These are phyloP conservation scores for Linnemannia hyalina DNA, from an alignment of 192 early-diverging fungal genomes.

Conservation along the genomic window DNA sequence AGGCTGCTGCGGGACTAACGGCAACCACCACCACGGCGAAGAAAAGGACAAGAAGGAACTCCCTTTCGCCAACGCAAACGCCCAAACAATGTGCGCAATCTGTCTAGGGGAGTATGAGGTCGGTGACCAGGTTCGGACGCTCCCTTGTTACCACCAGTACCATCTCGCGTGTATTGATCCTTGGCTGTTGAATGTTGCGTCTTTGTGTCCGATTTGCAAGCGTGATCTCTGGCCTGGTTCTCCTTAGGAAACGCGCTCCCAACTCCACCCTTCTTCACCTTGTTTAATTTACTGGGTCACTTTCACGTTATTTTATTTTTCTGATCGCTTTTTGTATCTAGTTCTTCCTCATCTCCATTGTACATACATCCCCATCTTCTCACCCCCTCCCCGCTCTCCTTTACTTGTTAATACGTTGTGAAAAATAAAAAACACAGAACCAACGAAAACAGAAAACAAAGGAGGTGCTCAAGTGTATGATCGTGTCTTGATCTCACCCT, in stretches of 20 bases:
- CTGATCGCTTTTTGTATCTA: no score
- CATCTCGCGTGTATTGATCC: constrained; percentile 67
- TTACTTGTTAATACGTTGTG: no score
- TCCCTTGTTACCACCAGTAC: constrained; percentile 69
- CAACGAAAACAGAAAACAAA: no score
- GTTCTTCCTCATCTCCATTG: no score
- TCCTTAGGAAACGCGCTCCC: not conserved
- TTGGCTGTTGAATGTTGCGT: constrained; percentile 62
- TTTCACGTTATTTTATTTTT: no score
- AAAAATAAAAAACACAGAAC: no score
- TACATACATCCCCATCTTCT: no score
- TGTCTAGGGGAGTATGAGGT: constrained; percentile 65
- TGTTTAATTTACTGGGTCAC: no score
- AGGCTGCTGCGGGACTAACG: not conserved
- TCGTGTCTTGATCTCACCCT: no score
- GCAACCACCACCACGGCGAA: not conserved
- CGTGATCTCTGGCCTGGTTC: constrained; percentile 44
- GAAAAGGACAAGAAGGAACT: constrained; percentile 14
- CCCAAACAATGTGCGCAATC: constrained; percentile 61
- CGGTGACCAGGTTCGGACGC: constrained; percentile 59
- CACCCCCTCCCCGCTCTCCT: no score
- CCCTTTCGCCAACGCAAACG: constrained; percentile 51
- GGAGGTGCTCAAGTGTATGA: no score
- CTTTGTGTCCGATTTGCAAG: constrained; percentile 68
- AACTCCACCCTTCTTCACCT: no score